Base-by-base conservation (phyloP, 2,329 filamentous ascomycete genomes). In the Phoma sp. region DNA sequence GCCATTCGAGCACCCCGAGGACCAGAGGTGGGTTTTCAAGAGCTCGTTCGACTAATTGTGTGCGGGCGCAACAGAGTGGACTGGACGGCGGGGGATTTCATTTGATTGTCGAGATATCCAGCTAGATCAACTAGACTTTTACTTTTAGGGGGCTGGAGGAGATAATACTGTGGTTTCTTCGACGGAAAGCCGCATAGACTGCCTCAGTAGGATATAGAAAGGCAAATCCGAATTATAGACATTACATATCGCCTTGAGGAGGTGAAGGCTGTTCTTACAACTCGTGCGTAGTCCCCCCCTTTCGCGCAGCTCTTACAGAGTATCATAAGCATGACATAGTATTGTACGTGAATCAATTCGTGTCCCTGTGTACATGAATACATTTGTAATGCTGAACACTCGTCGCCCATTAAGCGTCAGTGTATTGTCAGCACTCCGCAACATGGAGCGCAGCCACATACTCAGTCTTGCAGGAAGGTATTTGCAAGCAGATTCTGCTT, bases 1-100 rank as follows among this genome's bases (percentile, higher is more conserved):
- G 55, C 93, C 93, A 29, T 98, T 97, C 76, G 77, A 86, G 66
- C 84, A 64, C 29, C 67, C 70, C 2, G 76, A 80, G 71, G 77
- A 78, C 29, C 71, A 72, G 58, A 68, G 78, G 58, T 77, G 78
- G 61, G 68, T 62, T 36, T 80, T 82, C 62, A 80, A 78, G 77
- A 76, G 76, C 66, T 76, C 72, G 36, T 75, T 76, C 39, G 73
- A 76, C 47, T 72, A 73, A 54, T 26, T 14, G 25, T 21, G 10
- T 25, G 4, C 26, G 42, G 15, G 10, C 12, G 6, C 30, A 33
- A 26, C n/a, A 10, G 23, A 21, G 14, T 23, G n/a, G 17, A 14
- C 14, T 2, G 32, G 40, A 25, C 7, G 12, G 37, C 9, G 17
- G 34, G 15, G 42, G 36, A 32, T 57, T 65, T 59, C 34, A 42